A percentile compares a stretch with the other conserved stretches of the same genome.
phyloP scores from a whole-genome alignment of 441 rosid genomes.

The Brassica balearica region DNA sequence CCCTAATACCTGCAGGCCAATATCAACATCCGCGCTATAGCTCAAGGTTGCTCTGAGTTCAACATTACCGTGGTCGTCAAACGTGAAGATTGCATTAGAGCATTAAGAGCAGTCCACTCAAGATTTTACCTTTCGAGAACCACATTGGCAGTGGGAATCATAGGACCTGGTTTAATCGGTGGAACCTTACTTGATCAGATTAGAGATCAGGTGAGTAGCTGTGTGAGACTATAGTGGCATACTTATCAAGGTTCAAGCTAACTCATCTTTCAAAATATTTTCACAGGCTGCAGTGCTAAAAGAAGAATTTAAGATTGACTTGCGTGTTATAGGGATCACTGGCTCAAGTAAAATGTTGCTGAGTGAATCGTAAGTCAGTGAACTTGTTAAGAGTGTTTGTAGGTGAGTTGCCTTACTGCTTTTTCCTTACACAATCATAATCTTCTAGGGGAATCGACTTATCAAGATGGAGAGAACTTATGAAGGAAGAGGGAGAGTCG shows the following conservation, averaged over 20 bases:
- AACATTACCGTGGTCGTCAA: slow-evolving; percentile 83
- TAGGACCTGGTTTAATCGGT: slow-evolving; percentile 95
- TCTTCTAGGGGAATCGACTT: slow-evolving; percentile 74
- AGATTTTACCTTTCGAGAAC: slow-evolving; percentile 89
- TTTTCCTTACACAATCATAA: slow-evolving; percentile 17
- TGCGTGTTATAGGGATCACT: slow-evolving; percentile 92
- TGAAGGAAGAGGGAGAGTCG: slow-evolving; percentile 63
- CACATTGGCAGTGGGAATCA: slow-evolving; percentile 83
- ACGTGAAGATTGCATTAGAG: slow-evolving; percentile 75
- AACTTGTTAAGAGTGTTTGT: slow-evolving; percentile 3
- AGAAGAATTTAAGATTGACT: slow-evolving; percentile 89
- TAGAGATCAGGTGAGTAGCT: slow-evolving; percentile 72
- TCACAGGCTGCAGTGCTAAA: slow-evolving; percentile 81
- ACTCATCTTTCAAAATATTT: neutral
- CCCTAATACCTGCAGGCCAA: slow-evolving; percentile 66
- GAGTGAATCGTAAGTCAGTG: slow-evolving; percentile 75
- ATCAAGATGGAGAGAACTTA: slow-evolving; percentile 76
- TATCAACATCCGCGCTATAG: slow-evolving; percentile 90
- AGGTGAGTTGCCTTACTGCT: neutral
- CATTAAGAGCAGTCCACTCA: slow-evolving; percentile 91
- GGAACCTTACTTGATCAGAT: slow-evolving; percentile 89
- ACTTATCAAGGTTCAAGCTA: slow-evolving; percentile 9
- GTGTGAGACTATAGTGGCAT: neutral
- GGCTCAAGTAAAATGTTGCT: slow-evolving; percentile 87
- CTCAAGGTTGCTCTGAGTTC: slow-evolving; percentile 98